Evolutionary conservation across 2,329 filamentous ascomycete genomes (phyloP).

Genomic region (Daldinia sp.): DNA sequence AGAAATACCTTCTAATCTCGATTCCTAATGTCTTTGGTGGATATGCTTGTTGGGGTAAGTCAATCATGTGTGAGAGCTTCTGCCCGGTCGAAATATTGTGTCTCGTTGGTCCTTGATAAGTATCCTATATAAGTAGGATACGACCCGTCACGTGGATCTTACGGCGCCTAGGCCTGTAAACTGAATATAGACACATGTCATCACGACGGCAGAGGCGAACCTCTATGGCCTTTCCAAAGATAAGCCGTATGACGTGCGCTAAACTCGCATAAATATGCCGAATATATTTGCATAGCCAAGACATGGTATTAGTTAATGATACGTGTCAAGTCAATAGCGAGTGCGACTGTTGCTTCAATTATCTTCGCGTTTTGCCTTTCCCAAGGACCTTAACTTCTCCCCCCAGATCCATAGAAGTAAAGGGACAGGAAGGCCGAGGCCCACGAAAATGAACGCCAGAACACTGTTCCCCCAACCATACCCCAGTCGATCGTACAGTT

Average conservation of each 20-base stretch:
- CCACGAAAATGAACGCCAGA: constrained; percentile 51
- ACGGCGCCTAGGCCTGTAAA: neutral
- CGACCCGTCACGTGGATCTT: neutral
- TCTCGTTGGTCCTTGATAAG: neutral
- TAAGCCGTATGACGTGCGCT: neutral
- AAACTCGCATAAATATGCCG: neutral
- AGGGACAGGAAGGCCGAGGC: constrained; percentile 34
- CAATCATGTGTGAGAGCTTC: neutral
- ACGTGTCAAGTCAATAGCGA: no score
- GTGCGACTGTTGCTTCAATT: neutral
- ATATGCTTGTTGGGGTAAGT: neutral
- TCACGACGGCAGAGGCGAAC: neutral
- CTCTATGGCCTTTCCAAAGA: neutral
- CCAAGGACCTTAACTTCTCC: constrained; percentile 34
- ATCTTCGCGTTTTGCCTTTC: constrained; percentile 6
- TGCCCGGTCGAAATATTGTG: neutral
- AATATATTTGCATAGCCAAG: neutral
- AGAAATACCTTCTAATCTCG: neutral
- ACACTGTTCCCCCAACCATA: constrained; percentile 57
- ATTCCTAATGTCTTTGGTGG: no score
- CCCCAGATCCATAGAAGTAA: constrained; percentile 41
- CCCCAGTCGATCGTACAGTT: constrained; percentile 47
- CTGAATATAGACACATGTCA: neutral
- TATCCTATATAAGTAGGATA: neutral
- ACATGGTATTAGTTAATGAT: neutral